These are phyloP conservation scores for Botrytis fabae DNA, from an alignment of 2,329 filamentous ascomycete species.

Conservation along the genomic window DNA sequence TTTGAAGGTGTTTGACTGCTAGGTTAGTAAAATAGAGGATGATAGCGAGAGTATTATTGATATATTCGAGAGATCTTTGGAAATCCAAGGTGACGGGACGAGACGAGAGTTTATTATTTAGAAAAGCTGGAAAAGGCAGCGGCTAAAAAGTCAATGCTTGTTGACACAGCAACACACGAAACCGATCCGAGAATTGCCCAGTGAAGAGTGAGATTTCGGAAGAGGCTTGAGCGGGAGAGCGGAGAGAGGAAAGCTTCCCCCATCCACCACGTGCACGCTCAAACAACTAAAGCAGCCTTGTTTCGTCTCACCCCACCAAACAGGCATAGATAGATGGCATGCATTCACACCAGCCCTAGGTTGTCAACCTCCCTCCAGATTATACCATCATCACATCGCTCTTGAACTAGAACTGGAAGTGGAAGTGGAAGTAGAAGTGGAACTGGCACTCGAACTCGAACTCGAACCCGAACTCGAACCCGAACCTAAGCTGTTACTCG, in stretches of 20 bases:
- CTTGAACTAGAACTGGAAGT: not conserved
- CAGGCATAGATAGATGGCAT: not conserved
- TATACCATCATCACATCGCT: not conserved
- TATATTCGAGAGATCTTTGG: not conserved
- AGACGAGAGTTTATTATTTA: conserved; percentile 13
- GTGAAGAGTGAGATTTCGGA: not conserved
- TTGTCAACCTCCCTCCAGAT: not conserved
- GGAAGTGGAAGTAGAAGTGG: too few relatives aligned
- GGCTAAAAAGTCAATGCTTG: conserved; percentile 1
- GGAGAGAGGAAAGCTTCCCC: not conserved
- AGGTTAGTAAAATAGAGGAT: conserved; percentile 28
- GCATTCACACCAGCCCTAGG: not conserved
- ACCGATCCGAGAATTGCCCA: not conserved
- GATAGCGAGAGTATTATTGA: not conserved
- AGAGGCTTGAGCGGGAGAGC: not conserved
- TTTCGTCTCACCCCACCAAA: not conserved
- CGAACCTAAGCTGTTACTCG: not conserved
- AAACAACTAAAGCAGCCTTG: not conserved
- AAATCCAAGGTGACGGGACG: not conserved
- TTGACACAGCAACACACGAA: conserved; percentile 17
- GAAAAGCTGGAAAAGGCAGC: conserved; percentile 3
- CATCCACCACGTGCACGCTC: not conserved
- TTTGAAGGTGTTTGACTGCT: not conserved
- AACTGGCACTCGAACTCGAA: not conserved
- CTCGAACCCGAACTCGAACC: not conserved